Percentiles rank a stretch among this genome's conserved stretches.
Evolutionary conservation across 177 flowering plant species (phyloP).

Genomic region (Vitis hybrid): DNA sequence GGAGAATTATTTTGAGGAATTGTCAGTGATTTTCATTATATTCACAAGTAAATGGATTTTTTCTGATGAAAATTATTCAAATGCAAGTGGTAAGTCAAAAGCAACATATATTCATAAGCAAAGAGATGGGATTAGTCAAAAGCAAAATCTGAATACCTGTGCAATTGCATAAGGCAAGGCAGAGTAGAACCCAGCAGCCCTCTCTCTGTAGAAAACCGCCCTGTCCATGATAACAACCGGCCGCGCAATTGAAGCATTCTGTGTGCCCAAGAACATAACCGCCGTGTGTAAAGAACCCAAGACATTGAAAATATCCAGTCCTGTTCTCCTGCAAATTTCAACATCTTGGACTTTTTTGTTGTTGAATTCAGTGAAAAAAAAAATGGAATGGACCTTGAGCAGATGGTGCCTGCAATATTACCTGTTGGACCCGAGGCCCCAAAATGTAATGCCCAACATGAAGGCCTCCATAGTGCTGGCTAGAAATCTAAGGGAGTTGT

Average conservation of each 20-base stretch:
- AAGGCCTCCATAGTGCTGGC: constrained; percentile 23
- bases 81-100: too few relatives aligned
- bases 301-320: constrained; percentile 12
- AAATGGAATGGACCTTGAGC: neutral
- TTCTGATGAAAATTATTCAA: too few relatives aligned
- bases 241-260: constrained; percentile 5
- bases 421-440: constrained; percentile 31
- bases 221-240: constrained; percentile 13
- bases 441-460: constrained; percentile 30
- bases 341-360: neutral
- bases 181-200: constrained; percentile 24
- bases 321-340: neutral
- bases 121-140: neutral
- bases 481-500: constrained; percentile 27
- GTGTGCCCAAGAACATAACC: constrained; percentile 15
- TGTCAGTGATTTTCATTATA: too few relatives aligned
- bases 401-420: constrained; percentile 14
- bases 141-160: constrained; percentile 11
- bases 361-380: neutral
- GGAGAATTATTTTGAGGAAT: too few relatives aligned
- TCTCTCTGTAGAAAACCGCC: constrained; percentile 20
- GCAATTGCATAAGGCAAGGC: constrained; percentile 23
- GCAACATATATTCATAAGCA: too few relatives aligned
- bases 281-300: constrained; percentile 16
- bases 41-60: too few relatives aligned